Percentiles rank a stretch among this genome's conserved stretches.
phyloP scores from a whole-genome alignment of 2,329 filamentous ascomycete species.

The Botryotinia convoluta region DNA sequence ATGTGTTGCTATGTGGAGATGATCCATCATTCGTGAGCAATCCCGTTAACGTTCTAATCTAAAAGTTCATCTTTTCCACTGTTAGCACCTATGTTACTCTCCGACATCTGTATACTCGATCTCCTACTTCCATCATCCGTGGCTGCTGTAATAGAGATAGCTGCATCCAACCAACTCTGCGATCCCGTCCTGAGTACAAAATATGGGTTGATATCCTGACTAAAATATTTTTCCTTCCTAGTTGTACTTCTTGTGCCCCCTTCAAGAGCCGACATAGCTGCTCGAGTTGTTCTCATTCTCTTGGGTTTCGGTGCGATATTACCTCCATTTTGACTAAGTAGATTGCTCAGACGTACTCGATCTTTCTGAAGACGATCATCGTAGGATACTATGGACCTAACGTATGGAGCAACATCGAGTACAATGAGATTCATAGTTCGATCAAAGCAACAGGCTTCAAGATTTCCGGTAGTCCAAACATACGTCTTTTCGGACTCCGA shows the following conservation, averaged over 20 bases:
- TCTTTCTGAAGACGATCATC: constrained; percentile 70
- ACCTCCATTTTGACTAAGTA: constrained; percentile 57
- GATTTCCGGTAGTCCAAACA: constrained; percentile 40
- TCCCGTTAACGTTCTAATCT: not conserved
- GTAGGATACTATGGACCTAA: constrained; percentile 79
- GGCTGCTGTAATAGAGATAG: not conserved
- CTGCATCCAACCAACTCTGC: constrained; percentile 33
- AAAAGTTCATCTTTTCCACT: constrained; percentile 15
- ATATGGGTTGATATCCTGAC: constrained; percentile 55
- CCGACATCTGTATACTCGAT: constrained; percentile 17
- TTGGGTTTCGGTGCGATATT: constrained; percentile 50
- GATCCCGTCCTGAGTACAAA: constrained; percentile 64
- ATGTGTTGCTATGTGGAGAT: not conserved
- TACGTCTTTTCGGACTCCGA: constrained; percentile 49
- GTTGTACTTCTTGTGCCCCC: constrained; percentile 66
- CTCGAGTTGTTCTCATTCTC: constrained; percentile 67
- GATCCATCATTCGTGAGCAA: not conserved
- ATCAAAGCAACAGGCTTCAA: constrained; percentile 75
- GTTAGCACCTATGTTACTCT: not conserved
- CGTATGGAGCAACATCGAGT: constrained; percentile 81
- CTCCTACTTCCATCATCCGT: constrained; percentile 12
- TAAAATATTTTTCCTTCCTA: constrained; percentile 71
- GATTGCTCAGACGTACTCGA: constrained; percentile 58
- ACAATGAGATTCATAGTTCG: constrained; percentile 63
- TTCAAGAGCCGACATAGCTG: constrained; percentile 74